Evolutionary conservation across 768 basidiomycete species (phyloP).

Genomic region (Leccinum arenicola): DNA sequence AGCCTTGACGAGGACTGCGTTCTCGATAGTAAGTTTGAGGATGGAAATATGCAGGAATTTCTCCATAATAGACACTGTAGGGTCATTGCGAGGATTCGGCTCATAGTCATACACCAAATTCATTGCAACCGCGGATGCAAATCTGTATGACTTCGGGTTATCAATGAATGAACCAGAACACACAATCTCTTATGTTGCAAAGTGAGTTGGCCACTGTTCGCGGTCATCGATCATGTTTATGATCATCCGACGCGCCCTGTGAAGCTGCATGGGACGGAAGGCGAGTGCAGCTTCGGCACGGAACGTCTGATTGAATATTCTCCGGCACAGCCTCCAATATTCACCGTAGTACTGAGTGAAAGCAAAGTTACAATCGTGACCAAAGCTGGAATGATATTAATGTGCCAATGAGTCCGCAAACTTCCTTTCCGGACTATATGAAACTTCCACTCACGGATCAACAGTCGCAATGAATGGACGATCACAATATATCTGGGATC

Average conservation of each 20-base stretch:
- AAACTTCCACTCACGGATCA: slow-evolving; percentile 1
- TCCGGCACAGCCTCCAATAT: slow-evolving; percentile 8
- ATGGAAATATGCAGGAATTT: not conserved
- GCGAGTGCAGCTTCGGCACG: slow-evolving; percentile 1
- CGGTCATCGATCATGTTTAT: slow-evolving; percentile 11
- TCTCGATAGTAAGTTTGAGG: not conserved
- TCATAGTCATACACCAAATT: slow-evolving; percentile 4
- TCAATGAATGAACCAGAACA: too few relatives aligned
- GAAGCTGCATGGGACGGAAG: slow-evolving; percentile 19
- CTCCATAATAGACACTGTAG: not conserved
- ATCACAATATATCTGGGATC: slow-evolving; percentile 3
- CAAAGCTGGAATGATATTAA: not conserved
- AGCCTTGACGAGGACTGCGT: not conserved
- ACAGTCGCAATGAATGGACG: slow-evolving; percentile 1
- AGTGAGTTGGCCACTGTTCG: not conserved
- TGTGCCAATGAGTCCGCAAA: not conserved
- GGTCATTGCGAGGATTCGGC: not conserved
- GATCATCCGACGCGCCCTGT: slow-evolving; percentile 10
- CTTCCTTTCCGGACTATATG: not conserved
- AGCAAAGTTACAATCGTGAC: not conserved
- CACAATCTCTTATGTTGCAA: not conserved
- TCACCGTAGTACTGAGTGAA: not conserved
- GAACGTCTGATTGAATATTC: slow-evolving; percentile 22
- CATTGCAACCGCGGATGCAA: slow-evolving; percentile 21
- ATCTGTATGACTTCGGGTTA: too few relatives aligned